These are phyloP conservation scores for Zymoseptoria tritici DNA, from an alignment of 2,329 filamentous ascomycete genomes.

Conservation along the genomic window DNA sequence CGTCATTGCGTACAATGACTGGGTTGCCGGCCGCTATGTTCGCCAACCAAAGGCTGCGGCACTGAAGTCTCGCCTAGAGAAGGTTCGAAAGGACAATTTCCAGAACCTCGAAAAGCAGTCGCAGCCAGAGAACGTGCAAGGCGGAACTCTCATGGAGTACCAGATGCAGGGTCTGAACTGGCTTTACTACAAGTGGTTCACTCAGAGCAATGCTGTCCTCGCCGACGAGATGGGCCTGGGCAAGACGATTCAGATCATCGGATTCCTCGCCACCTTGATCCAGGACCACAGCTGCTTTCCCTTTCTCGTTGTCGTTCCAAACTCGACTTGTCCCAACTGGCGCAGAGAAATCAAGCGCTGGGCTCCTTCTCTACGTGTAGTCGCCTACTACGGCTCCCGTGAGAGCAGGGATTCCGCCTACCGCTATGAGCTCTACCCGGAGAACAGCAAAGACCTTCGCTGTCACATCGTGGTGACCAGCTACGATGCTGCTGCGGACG, in stretches of 20 bases:
- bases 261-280: slow-evolving; percentile 64
- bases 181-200: slow-evolving; percentile 85
- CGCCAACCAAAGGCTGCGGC: slow-evolving; percentile 46
- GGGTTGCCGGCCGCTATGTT: slow-evolving; percentile 71
- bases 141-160: slow-evolving; percentile 85
- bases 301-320: slow-evolving; percentile 87
- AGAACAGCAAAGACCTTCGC: slow-evolving; percentile 57
- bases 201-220: slow-evolving; percentile 75
- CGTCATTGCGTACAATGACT: slow-evolving; percentile 75
- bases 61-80: slow-evolving; percentile 60
- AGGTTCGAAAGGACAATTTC: slow-evolving; percentile 63
- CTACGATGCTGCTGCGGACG: slow-evolving; percentile 79
- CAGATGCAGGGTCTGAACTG: slow-evolving; percentile 91
- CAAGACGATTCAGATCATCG: slow-evolving; percentile 91
- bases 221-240: slow-evolving; percentile 98
- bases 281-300: slow-evolving; percentile 68
- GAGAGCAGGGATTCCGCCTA: slow-evolving; percentile 69
- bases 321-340: slow-evolving; percentile 96
- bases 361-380: slow-evolving; percentile 76
- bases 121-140: slow-evolving; percentile 67
- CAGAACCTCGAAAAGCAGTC: slow-evolving; percentile 56
- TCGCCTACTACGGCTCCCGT: slow-evolving; percentile 82
- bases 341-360: slow-evolving; percentile 91
- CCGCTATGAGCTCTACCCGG: slow-evolving; percentile 76
- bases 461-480: slow-evolving; percentile 93